Evolutionary conservation across 164 flowering plant genomes (phyloP), one percentile per base, ranked within the genome.

Genomic region (Berberis vulgaris): DNA sequence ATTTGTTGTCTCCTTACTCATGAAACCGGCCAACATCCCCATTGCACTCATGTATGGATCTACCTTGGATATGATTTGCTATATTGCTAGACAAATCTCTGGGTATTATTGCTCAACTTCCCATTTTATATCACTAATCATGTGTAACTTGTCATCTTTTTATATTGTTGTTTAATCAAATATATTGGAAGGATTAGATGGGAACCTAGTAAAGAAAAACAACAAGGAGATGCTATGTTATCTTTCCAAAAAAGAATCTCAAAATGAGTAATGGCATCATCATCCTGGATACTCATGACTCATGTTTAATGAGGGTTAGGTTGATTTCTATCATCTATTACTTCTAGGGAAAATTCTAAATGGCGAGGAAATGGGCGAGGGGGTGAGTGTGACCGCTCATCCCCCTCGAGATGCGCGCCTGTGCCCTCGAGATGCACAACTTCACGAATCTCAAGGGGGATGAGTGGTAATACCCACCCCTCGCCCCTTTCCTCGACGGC

Each of bases 1-100:
- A 52, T 56, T 46, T 75, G 72, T 73, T 78, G n/a, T n/a, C n/a
- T n/a, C 63, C 75, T 7, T 58, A 44, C 26, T 69, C 43, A 59
- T 41, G 61, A 60, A 74, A 78, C n/a, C n/a, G n/a, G n/a, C 80
- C 82, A 77, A 78, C 82, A 81, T 78, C 79, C 80, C 55, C 7
- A 41, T 1, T 74, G 68, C 69, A 70, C 70, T 59, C 68, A 67
- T 64, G 71, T 4, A 41, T 65, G 66, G 9, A 78, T 78, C 79
- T 74, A 77, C 75, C 76, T 76, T 75, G 76, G 82, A 78, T 77
- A 65, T 68, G 66, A n/a, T n/a, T 44, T 26, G 13, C n/a, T n/a
- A 50, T 44, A 66, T 74, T 69, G 44, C 57, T 61, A 43, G 64
- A 64, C 61, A 67, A 62, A 54, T 65, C 69, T 69, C 57, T n/a